Percentiles rank a stretch among this genome's conserved stretches.
phyloP scores from a whole-genome alignment of 768 basidiomycete species.

The Hygrocybe punicea region DNA sequence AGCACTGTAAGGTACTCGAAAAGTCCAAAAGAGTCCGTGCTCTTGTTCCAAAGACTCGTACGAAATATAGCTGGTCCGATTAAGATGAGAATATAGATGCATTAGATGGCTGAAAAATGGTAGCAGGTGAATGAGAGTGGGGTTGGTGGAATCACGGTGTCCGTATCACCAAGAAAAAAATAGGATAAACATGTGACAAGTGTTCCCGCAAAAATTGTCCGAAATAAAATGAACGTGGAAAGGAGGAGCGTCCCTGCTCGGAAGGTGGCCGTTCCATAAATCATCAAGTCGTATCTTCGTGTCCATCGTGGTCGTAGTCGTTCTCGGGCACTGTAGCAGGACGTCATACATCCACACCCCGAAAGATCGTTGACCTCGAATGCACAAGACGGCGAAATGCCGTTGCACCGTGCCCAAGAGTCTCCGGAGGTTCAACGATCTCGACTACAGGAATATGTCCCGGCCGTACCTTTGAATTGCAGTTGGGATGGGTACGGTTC shows the following conservation, averaged over 20 bases:
- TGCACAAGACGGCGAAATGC: constrained; percentile 29
- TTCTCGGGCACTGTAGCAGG: neutral
- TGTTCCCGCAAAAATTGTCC: constrained; percentile 13
- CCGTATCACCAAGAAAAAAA: constrained; percentile 9
- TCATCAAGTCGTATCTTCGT: neutral
- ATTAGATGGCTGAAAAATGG: neutral
- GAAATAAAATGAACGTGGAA: constrained; percentile 2
- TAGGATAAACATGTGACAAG: constrained; percentile 3
- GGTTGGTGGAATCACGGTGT: constrained; percentile 13
- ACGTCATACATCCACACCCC: neutral
- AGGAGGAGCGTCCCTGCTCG: neutral
- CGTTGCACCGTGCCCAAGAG: constrained; percentile 14
- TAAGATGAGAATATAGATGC: neutral
- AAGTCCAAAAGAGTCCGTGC: neutral
- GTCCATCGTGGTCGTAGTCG: neutral
- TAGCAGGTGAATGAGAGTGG: neutral
- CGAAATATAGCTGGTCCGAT: neutral
- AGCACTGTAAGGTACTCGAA: neutral
- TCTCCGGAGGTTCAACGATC: constrained; percentile 7
- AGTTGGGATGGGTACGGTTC: constrained; percentile 7
- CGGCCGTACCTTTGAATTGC: constrained; percentile 14
- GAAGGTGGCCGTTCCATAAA: neutral
- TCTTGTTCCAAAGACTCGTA: neutral
- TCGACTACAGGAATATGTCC: constrained; percentile 5
- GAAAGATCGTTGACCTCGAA: constrained; percentile 23